Base-by-base conservation (phyloP, 2,329 filamentous ascomycete species). In the Cercospora sp. region DNA sequence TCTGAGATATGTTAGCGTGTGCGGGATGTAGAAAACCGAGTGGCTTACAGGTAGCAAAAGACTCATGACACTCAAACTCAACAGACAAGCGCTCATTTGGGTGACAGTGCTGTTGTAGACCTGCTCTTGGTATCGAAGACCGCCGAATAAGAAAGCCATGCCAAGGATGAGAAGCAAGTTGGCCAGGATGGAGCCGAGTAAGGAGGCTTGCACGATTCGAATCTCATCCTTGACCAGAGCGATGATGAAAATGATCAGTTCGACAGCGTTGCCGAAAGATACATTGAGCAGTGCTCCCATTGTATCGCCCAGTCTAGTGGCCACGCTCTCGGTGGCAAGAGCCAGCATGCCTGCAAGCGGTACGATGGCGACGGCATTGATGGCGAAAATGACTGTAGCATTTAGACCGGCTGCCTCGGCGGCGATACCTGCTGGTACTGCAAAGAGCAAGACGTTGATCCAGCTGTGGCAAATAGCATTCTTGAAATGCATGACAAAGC, bases 101-200 rank as follows among this genome's bases (percentile, higher is more conserved):
- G 93, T 97, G 67, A 97, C 92, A 24, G 92, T 97, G 81, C 89
- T 95, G 81, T 97, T 97, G 82, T 97, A 97, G 70, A 97, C 90
- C 83, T 97, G 94, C 82, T 97, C 94, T 78, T 91, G 90, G 79
- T 89, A 97, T 70, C 93, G 89, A 65, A 97, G 82, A 71, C 93
- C 94, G 76, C 94, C 94, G 26, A 96, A 82, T 63, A 97, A 86
- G 80, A 97, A 97, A 66, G 90, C 89, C 93, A 97, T 97, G 76
- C 94, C 94, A 74, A 97, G 82, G 76, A 97, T 97, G 69, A 97
- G 86, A 26, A 97, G 85, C 66, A 97, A 81, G 77, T 97, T 97
- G 71, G 93, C 91, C 72, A 97, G 82, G 74, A 97, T 97, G 1
- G 93, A 97, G 51, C 94, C 94, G 32, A 97, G 85, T 61, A 97